Base-by-base conservation (phyloP, 2,329 filamentous ascomycete genomes). In the Rhynchosporium graminicola region DNA sequence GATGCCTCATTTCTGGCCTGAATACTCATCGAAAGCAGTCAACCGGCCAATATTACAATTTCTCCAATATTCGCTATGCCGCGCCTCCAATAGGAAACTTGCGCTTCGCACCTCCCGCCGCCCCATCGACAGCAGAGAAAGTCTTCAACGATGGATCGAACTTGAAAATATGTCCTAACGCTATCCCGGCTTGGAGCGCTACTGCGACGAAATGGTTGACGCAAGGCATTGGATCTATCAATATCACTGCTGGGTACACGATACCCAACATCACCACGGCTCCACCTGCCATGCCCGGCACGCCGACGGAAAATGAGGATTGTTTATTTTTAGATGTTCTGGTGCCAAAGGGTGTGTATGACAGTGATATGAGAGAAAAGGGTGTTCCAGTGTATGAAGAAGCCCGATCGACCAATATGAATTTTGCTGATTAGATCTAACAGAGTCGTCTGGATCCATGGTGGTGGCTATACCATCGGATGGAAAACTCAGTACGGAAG, bases 251-350 rank as follows among this genome's bases (percentile, higher is more conserved):
- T 36, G 51, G 33, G n/a, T 67, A 66, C 42, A 48, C 51, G 12
- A 47, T 61, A 29, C 65, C 67, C 10, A 60, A 47, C 5, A 61
- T 67, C 31, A 65, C 42, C 1, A 31, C 33, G 1, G 43, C 29
- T 3, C 51, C 59, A 38, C 33, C 31, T 31, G 13, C 33, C 3
- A 20, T 33, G 26, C n/a, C 31, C 20, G 26, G 40, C 3, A 20
- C 26, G 26, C n/a, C 31, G n/a, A 15, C 31, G 28, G 57, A 28
- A 50, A 38, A 56, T 12, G 79, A 81, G 66, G 80, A 82, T 63
- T 82, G 80, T 64, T 70, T 79, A 7, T 81, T 80, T 62, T 65
- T 82, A n/a, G 80, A 81, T 65, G 75, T 82, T 3, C 72, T 76
- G 52, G 76, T 77, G 3, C 79, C 80, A 1, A 70, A 76, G 54